Evolutionary conservation across 1,139 yeast species (phyloP), one percentile per base, ranked within the genome.

Genomic region (Saccharomycopsis crataegensis): DNA sequence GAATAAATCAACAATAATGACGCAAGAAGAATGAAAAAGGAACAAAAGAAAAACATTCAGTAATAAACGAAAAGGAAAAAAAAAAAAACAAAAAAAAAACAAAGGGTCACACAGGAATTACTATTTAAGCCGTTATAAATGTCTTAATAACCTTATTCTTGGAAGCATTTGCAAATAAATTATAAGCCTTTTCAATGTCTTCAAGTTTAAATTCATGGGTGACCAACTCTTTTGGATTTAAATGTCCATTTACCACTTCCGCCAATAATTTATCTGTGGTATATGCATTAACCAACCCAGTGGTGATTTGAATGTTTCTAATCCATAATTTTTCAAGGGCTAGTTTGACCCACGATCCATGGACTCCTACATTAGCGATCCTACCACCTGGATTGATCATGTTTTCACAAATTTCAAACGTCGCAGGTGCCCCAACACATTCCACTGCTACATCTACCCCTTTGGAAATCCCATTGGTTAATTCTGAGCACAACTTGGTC

Each of bases 111-210:
- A 42, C n/a, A 4, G 40, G 40, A 22, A 43, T 12, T 8, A 8
- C 33, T 32, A 43, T 3, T 32, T 17, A 43, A 32, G 28, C 3
- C 9, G n/a, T 14, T 8, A 43, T 43, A 8, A 43, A 3, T 9
- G 45, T 43, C 28, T 43, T 77, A 14, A 43, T 43, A 12, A 43
- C 45, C 53, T 74, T 70, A 58, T 70, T 74, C 50, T 62, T 61
- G 7, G 71, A 66, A 11, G 79, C 77, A 51, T 75, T 66, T 31
- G 67, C 75, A 52, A 81, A 84, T 34, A 75, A 69, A 46, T 81
- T 82, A 60, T 82, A 82, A 16, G 86, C 86, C 60, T 79, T 69
- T 60, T 79, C 75, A 52, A 85, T 79, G 57, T 83, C 84, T 43
- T 68, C 64, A 60, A 81, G 76, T 60, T 76, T 73, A 73, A 77